Evolutionary conservation across 257 asterid genomes (phyloP).

Genomic region (Gentiana macrophylla): DNA sequence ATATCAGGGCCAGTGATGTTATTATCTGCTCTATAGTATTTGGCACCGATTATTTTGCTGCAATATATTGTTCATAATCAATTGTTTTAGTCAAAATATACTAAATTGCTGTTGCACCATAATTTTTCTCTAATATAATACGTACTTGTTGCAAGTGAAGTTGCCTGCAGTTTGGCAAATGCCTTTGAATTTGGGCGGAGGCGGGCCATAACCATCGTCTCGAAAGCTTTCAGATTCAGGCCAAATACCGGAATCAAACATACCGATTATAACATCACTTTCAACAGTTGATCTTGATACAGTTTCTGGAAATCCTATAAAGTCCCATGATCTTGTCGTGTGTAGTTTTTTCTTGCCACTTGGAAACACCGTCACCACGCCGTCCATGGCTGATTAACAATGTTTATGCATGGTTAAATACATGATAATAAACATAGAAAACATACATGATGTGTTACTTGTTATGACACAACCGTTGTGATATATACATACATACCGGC

Average conservation of each 20-base stretch:
- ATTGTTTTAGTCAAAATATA: too few species aligned
- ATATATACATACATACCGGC: slow-evolving; percentile 21
- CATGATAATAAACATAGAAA: background rate
- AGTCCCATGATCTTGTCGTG: slow-evolving; percentile 59
- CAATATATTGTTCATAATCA: background rate
- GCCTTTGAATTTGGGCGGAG: slow-evolving; percentile 45
- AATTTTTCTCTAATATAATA: too few species aligned
- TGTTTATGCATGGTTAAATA: background rate
- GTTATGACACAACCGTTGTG: background rate
- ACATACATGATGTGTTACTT: background rate
- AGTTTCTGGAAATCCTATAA: slow-evolving; percentile 36
- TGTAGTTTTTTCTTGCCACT: slow-evolving; percentile 36
- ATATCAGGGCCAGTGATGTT: too few species aligned
- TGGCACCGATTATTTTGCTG: slow-evolving; percentile 63
- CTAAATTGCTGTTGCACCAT: too few species aligned
- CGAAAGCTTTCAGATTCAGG: slow-evolving; percentile 43
- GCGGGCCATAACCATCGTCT: slow-evolving; percentile 20
- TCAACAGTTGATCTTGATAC: slow-evolving; percentile 21
- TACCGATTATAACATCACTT: slow-evolving; percentile 30
- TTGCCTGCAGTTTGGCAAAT: slow-evolving; percentile 28
- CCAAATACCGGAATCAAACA: slow-evolving; percentile 49
- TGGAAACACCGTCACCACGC: slow-evolving; percentile 43
- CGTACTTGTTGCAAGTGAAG: slow-evolving; percentile 44
- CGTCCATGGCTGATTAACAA: slow-evolving; percentile 26
- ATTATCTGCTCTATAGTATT: slow-evolving; percentile 35